Conservation (phyloP, 2,329 filamentous ascomycete genomes). For the Apiospora koreana region DNA sequence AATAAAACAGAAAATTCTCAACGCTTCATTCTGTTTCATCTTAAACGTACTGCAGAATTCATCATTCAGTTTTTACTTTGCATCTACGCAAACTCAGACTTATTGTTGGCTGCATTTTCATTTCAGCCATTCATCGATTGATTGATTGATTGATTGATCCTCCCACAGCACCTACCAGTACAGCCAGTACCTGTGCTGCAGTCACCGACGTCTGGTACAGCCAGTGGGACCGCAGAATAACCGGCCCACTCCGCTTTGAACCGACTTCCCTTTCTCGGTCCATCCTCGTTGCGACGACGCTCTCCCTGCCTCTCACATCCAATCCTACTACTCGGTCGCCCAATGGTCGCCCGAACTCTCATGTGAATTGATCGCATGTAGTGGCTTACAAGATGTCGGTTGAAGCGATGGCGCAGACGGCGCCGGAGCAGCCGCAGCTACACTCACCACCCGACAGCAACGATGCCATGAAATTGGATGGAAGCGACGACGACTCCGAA, state of each 20-base stretch:
- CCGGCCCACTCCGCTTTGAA: not conserved
- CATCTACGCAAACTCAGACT: not conserved
- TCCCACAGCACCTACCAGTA: not conserved
- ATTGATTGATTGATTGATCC: no score
- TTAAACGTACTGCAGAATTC: not conserved
- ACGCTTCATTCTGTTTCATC: not conserved
- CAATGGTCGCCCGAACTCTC: constrained; percentile 7
- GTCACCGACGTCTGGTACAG: not conserved
- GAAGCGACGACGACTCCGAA: constrained; percentile 60
- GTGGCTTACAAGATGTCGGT: constrained; percentile 52
- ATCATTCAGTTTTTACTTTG: not conserved
- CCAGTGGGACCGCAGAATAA: not conserved
- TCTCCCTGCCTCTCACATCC: constrained; percentile 10
- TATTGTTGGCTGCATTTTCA: no score
- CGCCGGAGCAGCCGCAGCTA: constrained; percentile 43
- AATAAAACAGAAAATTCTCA: not conserved
- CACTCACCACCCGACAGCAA: constrained; percentile 67
- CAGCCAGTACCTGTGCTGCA: not conserved
- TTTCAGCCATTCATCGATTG: no score
- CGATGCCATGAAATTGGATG: constrained; percentile 59
- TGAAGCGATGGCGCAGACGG: constrained; percentile 53
- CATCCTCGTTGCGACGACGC: constrained; percentile 2
- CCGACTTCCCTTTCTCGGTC: constrained; percentile 3
- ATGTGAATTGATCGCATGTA: constrained; percentile 43
- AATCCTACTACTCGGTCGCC: not conserved